These are phyloP conservation scores for Alternaria conjuncta DNA, from an alignment of 2,329 filamentous ascomycete species.

Conservation along the genomic window DNA sequence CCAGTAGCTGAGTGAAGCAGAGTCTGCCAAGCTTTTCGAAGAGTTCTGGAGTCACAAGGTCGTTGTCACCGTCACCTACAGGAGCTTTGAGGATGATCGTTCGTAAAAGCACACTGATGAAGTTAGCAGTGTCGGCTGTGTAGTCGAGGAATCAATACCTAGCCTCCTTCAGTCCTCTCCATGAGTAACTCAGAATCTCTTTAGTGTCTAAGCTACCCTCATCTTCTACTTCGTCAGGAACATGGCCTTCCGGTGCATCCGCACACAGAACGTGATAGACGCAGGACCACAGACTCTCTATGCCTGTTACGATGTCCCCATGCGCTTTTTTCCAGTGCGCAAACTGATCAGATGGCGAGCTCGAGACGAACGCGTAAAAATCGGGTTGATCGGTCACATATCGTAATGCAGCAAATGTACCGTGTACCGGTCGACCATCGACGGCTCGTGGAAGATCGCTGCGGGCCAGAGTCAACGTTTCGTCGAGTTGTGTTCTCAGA, in stretches of 20 bases:
- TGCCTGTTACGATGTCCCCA: slow-evolving; percentile 63
- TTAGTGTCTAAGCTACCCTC: slow-evolving; percentile 79
- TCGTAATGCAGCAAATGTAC: slow-evolving; percentile 51
- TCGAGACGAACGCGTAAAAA: slow-evolving; percentile 35
- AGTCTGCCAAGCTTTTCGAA: slow-evolving; percentile 73
- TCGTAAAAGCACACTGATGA: slow-evolving; percentile 71
- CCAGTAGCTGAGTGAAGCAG: slow-evolving; percentile 82
- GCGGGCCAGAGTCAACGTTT: slow-evolving; percentile 68
- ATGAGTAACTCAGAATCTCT: slow-evolving; percentile 91
- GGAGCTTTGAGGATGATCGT: slow-evolving; percentile 49
- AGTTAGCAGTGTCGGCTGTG: background rate
- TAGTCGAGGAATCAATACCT: slow-evolving; percentile 61
- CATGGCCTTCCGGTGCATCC: slow-evolving; percentile 90
- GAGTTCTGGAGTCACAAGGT: slow-evolving; percentile 49
- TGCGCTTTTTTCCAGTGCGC: slow-evolving; percentile 55
- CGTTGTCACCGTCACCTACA: slow-evolving; percentile 28
- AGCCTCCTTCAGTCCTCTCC: slow-evolving; percentile 92
- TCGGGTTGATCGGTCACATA: slow-evolving; percentile 57
- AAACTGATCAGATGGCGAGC: slow-evolving; percentile 12
- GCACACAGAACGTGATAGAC: slow-evolving; percentile 84
- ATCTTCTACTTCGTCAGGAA: slow-evolving; percentile 77
- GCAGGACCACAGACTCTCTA: slow-evolving; percentile 75
- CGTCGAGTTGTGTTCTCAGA: slow-evolving; percentile 68
- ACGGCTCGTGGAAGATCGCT: slow-evolving; percentile 69
- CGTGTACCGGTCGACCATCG: slow-evolving; percentile 55